Percentiles rank a stretch among this genome's conserved stretches.
Conservation (phyloP, 2,329 filamentous ascomycete genomes). For the Ophiostoma novo-ulmi region DNA sequence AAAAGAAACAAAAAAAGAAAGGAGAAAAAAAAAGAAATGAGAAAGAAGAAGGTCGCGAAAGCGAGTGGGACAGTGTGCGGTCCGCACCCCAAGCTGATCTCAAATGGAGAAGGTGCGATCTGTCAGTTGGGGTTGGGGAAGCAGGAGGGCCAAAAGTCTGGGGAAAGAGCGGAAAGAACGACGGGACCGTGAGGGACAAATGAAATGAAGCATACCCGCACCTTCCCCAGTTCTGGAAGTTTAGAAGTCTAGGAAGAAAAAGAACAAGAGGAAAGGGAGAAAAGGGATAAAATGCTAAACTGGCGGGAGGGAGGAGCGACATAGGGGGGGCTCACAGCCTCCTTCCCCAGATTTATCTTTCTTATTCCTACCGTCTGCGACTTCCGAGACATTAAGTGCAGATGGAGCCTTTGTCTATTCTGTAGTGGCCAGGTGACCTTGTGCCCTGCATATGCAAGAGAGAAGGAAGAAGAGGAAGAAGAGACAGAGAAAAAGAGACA, state of each 20-base stretch:
- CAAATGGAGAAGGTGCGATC: not conserved
- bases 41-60: not conserved
- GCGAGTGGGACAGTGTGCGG: not conserved
- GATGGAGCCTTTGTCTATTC: not conserved
- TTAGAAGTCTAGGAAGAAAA: not conserved
- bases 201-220: not conserved
- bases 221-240: slow-evolving; percentile 4
- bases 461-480: not conserved
- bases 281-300: not conserved
- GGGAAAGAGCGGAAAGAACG: slow-evolving; percentile 12
- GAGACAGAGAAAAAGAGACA: not conserved
- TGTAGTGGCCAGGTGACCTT: slow-evolving; percentile 13
- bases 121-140: slow-evolving; percentile 12
- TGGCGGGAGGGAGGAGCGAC: not conserved
- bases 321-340: not conserved
- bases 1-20: not conserved
- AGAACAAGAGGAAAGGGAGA: not conserved
- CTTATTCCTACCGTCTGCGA: not conserved
- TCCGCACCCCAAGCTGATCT: slow-evolving; percentile 3
- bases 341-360: not conserved
- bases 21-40: not conserved
- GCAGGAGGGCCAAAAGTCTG: slow-evolving; percentile 10
- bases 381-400: not conserved
- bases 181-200: not conserved
- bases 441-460: not conserved